A percentile compares a stretch with the other conserved stretches of the same genome.
These are phyloP conservation scores for Plantago lanceolata DNA, from an alignment of 305 asterid species.

Conservation along the genomic window DNA sequence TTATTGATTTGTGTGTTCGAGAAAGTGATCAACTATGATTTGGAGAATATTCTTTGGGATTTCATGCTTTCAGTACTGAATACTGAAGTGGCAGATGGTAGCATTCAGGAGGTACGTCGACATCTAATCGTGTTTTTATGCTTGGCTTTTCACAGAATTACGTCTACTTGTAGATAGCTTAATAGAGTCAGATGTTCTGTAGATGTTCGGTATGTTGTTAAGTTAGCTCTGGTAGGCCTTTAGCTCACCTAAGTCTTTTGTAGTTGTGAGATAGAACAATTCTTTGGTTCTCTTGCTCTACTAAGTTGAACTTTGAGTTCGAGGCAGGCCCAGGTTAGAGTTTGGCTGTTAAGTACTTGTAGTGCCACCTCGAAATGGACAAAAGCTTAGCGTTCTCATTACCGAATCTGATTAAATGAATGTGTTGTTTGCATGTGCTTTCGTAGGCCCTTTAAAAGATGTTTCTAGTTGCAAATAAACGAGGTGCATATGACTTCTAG, in stretches of 20 bases:
- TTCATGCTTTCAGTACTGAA: slow-evolving; percentile 44
- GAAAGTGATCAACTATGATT: slow-evolving; percentile 40
- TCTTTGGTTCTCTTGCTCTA: neutral
- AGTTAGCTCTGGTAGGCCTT: too few species aligned
- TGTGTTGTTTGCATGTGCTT: neutral
- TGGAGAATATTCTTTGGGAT: slow-evolving; percentile 50
- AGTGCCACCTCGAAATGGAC: too few species aligned
- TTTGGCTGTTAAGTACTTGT: too few species aligned
- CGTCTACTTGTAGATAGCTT: neutral
- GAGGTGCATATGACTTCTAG: neutral
- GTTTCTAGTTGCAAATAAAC: too few species aligned
- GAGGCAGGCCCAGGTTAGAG: neutral
- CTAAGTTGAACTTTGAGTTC: neutral
- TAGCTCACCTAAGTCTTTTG: neutral
- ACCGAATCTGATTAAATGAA: neutral
- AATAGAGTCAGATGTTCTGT: neutral
- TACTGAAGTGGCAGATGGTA: slow-evolving; percentile 46
- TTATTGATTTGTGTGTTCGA: slow-evolving; percentile 23
- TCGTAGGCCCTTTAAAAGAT: too few species aligned
- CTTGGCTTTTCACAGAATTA: too few species aligned
- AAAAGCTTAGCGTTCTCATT: too few species aligned
- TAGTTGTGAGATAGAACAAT: neutral
- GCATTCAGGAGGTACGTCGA: slow-evolving; percentile 48
- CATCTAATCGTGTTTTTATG: too few species aligned
- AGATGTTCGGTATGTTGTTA: neutral